Evolutionary conservation across 1,139 yeast species (phyloP), one percentile per base, ranked within the genome.

Genomic region (Fermentozyma sake): DNA sequence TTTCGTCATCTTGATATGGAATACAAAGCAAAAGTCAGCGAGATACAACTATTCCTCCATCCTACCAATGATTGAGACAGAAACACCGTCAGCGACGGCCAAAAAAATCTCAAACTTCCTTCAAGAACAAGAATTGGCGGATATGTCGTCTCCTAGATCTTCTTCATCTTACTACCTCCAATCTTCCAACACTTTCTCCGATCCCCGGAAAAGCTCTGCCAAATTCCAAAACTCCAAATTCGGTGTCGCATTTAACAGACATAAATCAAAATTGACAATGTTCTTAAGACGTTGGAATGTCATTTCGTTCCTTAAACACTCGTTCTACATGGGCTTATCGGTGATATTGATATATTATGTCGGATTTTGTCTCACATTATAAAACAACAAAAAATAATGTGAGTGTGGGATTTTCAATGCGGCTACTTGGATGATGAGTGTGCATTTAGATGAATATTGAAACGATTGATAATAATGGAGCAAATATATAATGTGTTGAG

Each of bases 1-100:
- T 0, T 12, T 55, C 3, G 15, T 53, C 2, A 33, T 67, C 10
- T 41, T 65, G 11, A 41, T 42, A 33, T 59, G 60, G 56, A 55
- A 60, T 33, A 31, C 55, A 27, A 50, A 50, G 29, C 60, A 50
- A 29, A 50, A 53, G 22, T 40, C 52, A 10, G 24, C 38, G 3
- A 32, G 50, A 17, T 39, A 40, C 26, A 37, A 36, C 19, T 47
- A 47, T 22, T 30, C 43, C 4, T 30, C 34, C 14, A 36, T 41
- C 17, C 34, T 44, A 12, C 49, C 49, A n/a, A 21, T 31, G 27
- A 23, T 21, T 9, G 46, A 42, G 14, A 14, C 24, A 8, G 18
- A 23, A 13, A 24, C 23, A 8, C 27, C 36, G 3, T 23, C 39
- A n/a, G 24, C 29, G 8, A 38, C 34, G 24, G 31, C 47, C 14